Percentiles rank a stretch among this genome's conserved stretches.
Evolutionary conservation across 139 green algal genomes (phyloP).

Genomic region (Closterium sp.): DNA sequence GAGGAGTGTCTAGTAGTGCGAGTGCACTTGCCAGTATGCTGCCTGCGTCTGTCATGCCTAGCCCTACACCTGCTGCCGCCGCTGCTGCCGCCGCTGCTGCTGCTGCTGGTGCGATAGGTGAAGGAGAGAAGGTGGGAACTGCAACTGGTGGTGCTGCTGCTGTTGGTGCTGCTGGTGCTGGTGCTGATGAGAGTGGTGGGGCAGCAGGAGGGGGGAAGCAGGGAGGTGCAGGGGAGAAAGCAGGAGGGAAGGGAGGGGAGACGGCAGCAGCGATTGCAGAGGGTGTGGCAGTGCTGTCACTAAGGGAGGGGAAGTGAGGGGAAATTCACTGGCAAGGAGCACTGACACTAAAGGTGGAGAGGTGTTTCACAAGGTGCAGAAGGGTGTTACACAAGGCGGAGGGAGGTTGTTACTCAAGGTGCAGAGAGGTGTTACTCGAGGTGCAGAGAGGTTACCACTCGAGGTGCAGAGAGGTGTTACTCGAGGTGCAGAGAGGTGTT

Average conservation of each 20-base stretch:
- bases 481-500: no score
- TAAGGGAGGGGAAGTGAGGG: neutral
- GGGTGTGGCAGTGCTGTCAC: neutral
- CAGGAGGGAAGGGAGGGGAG: slow-evolving; percentile 2
- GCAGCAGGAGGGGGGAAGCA: neutral
- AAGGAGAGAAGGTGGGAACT: neutral
- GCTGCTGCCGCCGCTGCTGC: neutral
- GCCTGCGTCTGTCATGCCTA: neutral
- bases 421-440: no score
- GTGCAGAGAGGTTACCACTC: no score
- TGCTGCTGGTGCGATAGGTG: neutral
- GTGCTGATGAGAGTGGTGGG: neutral
- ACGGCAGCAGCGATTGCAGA: neutral
- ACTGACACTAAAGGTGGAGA: neutral
- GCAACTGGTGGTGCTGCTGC: neutral
- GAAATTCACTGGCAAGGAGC: no score
- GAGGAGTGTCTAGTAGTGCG: neutral
- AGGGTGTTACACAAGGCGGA: no score
- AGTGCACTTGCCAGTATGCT: neutral
- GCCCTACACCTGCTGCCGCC: neutral
- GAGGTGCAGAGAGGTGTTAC: no score
- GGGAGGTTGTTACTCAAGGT: no score
- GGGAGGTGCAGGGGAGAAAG: neutral
- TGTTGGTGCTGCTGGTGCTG: neutral
- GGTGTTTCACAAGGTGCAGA: no score